phyloP scores from a whole-genome alignment of 768 basidiomycete genomes.

The Psilocybe cubensis region DNA sequence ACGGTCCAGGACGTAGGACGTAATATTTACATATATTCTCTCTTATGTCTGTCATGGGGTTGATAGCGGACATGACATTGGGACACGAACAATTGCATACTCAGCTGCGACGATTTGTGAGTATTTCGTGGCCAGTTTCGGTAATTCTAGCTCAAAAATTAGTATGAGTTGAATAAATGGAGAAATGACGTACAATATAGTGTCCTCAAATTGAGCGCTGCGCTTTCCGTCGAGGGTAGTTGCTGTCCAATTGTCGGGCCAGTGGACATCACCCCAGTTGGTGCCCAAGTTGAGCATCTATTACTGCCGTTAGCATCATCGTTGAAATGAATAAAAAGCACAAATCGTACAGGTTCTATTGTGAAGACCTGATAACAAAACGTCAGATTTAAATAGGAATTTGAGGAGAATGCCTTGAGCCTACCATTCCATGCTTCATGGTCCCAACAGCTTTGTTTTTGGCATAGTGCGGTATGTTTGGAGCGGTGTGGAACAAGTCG shows the following conservation, averaged over 20 bases:
- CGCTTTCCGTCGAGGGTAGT: constrained; percentile 88
- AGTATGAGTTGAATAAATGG: neutral
- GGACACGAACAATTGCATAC: neutral
- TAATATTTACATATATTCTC: neutral
- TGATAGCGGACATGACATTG: neutral
- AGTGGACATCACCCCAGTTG: constrained; percentile 77
- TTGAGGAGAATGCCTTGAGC: constrained; percentile 25
- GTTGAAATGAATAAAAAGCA: constrained; percentile 56
- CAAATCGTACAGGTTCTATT: constrained; percentile 14
- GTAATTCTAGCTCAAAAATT: constrained; percentile 67
- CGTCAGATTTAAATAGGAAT: neutral
- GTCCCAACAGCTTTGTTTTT: constrained; percentile 92
- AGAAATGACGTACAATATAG: constrained; percentile 74
- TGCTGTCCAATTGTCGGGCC: constrained; percentile 97
- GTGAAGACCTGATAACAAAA: constrained; percentile 10
- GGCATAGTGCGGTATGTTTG: constrained; percentile 94
- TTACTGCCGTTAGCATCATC: constrained; percentile 15
- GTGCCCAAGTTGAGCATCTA: constrained; percentile 94
- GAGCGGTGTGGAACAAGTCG: constrained; percentile 80
- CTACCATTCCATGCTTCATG: constrained; percentile 93
- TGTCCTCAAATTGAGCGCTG: constrained; percentile 98
- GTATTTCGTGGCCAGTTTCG: constrained; percentile 85
- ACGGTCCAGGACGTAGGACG: neutral
- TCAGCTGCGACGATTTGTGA: constrained; percentile 58
- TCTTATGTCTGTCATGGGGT: neutral